Percentiles rank a stretch among this genome's conserved stretches.
These are phyloP conservation scores for Teratosphaeria destructans DNA, from an alignment of 2,329 filamentous ascomycete species.

Conservation along the genomic window DNA sequence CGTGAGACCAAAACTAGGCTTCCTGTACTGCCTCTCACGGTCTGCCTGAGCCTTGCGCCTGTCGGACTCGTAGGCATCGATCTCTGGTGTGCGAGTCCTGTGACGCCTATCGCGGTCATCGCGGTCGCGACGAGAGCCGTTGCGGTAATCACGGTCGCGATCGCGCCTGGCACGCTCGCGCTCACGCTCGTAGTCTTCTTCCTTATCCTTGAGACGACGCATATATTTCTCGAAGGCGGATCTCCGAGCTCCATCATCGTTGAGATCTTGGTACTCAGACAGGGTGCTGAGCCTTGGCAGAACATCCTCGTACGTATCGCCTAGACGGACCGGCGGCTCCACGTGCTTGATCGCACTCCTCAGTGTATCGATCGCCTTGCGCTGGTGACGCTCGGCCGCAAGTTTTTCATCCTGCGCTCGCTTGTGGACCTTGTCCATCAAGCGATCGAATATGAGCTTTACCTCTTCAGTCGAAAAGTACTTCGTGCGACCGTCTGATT, in stretches of 20 bases:
- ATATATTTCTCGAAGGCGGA: slow-evolving; percentile 87
- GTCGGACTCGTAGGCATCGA: slow-evolving; percentile 90
- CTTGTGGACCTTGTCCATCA: slow-evolving; percentile 76
- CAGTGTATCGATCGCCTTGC: slow-evolving; percentile 72
- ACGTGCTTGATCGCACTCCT: slow-evolving; percentile 81
- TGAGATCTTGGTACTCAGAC: slow-evolving; percentile 75
- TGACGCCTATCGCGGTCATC: slow-evolving; percentile 25
- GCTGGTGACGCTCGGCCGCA: slow-evolving; percentile 72
- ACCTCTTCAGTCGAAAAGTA: slow-evolving; percentile 73
- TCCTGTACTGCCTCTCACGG: slow-evolving; percentile 86
- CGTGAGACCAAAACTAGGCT: slow-evolving; percentile 39
- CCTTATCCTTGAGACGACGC: slow-evolving; percentile 80
- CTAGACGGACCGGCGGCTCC: slow-evolving; percentile 66
- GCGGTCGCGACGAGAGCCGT: slow-evolving; percentile 33
- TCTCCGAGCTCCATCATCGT: slow-evolving; percentile 71
- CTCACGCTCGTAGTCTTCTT: slow-evolving; percentile 48
- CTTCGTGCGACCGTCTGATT: slow-evolving; percentile 77
- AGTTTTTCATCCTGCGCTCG: slow-evolving; percentile 74
- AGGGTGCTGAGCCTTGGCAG: slow-evolving; percentile 66
- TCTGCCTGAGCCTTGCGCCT: slow-evolving; percentile 87
- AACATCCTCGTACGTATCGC: slow-evolving; percentile 84
- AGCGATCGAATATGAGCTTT: slow-evolving; percentile 71
- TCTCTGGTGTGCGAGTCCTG: slow-evolving; percentile 66
- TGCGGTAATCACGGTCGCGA: slow-evolving; percentile 46
- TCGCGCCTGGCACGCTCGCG: slow-evolving; percentile 32